These are phyloP conservation scores for Paecilomyces sp. DNA, from an alignment of 2,329 filamentous ascomycete genomes.

Conservation along the genomic window DNA sequence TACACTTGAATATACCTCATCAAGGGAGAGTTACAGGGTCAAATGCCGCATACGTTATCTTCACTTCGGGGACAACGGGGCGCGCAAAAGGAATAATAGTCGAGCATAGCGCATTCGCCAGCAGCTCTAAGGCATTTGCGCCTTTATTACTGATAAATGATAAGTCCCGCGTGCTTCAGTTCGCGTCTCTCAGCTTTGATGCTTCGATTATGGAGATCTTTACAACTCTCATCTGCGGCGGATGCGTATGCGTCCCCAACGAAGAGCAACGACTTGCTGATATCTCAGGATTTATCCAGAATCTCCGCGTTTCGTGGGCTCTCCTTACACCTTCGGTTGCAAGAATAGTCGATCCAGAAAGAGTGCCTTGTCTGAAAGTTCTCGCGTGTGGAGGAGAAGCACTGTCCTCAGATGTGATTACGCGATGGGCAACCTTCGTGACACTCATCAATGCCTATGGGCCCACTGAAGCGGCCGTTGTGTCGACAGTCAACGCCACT, in stretches of 20 bases:
- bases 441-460: slow-evolving; percentile 34
- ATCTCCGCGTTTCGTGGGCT: slow-evolving; percentile 44
- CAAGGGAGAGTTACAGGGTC: slow-evolving; percentile 10
- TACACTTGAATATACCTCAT: slow-evolving; percentile 10
- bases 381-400: slow-evolving; percentile 46
- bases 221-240: slow-evolving; percentile 34
- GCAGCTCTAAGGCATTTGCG: slow-evolving; percentile 23
- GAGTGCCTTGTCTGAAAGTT: slow-evolving; percentile 33
- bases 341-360: slow-evolving; percentile 31
- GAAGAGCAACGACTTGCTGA: slow-evolving; percentile 42
- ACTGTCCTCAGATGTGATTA: slow-evolving; percentile 64
- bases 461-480: slow-evolving; percentile 26
- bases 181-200: slow-evolving; percentile 42
- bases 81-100: slow-evolving; percentile 31
- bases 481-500: slow-evolving; percentile 21
- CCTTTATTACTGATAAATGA: slow-evolving; percentile 17
- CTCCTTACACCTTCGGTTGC: slow-evolving; percentile 41
- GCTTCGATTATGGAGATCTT: slow-evolving; percentile 34
- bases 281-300: slow-evolving; percentile 38
- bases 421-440: slow-evolving; percentile 53
- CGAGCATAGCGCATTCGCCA: slow-evolving; percentile 25
- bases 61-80: slow-evolving; percentile 32
- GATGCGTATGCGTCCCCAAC: slow-evolving; percentile 42
- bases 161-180: slow-evolving; percentile 31
- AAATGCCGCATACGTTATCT: slow-evolving; percentile 27